Percentiles rank a stretch among this genome's conserved stretches.
Conservation (phyloP, 2,329 filamentous ascomycete species). For the Epichloe uncinata region DNA sequence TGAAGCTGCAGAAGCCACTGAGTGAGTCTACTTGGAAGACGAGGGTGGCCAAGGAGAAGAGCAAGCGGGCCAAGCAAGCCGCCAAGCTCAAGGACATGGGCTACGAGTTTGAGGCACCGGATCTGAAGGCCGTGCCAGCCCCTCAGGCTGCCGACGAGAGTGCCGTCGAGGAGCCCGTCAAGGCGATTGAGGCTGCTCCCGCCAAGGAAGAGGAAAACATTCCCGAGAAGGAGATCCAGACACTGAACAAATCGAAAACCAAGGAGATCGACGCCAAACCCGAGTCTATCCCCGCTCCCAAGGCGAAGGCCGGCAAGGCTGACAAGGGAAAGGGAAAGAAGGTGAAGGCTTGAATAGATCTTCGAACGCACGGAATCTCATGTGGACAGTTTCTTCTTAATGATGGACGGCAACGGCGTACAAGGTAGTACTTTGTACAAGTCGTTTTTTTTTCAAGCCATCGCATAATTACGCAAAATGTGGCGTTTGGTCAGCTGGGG, state of each 20-base stretch:
- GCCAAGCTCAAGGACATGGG: constrained; percentile 67
- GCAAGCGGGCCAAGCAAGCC: constrained; percentile 53
- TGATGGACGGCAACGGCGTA: constrained; percentile 4
- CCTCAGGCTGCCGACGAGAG: constrained; percentile 25
- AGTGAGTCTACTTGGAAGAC: constrained; percentile 67
- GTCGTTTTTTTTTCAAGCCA: neutral
- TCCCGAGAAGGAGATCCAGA: constrained; percentile 11
- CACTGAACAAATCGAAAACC: constrained; percentile 10
- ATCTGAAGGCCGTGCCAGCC: constrained; percentile 44
- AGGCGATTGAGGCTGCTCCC: constrained; percentile 25
- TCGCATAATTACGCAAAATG: neutral
- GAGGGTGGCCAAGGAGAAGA: constrained; percentile 60
- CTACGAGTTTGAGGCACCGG: constrained; percentile 69
- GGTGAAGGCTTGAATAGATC: constrained; percentile 6
- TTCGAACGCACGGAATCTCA: neutral
- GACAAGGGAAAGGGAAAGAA: constrained; percentile 20
- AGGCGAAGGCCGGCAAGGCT: constrained; percentile 12
- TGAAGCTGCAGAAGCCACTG: constrained; percentile 57
- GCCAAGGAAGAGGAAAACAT: constrained; percentile 13
- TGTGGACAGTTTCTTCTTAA: neutral
- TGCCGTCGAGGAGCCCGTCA: constrained; percentile 15
- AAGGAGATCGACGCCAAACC: constrained; percentile 8
- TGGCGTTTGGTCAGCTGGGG: neutral
- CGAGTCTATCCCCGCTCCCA: constrained; percentile 7
- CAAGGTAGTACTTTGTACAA: constrained; percentile 2